Percentiles rank a stretch among this genome's conserved stretches.
These are phyloP conservation scores for Lipomyces kockii DNA, from an alignment of 805 yeast species.

Conservation along the genomic window DNA sequence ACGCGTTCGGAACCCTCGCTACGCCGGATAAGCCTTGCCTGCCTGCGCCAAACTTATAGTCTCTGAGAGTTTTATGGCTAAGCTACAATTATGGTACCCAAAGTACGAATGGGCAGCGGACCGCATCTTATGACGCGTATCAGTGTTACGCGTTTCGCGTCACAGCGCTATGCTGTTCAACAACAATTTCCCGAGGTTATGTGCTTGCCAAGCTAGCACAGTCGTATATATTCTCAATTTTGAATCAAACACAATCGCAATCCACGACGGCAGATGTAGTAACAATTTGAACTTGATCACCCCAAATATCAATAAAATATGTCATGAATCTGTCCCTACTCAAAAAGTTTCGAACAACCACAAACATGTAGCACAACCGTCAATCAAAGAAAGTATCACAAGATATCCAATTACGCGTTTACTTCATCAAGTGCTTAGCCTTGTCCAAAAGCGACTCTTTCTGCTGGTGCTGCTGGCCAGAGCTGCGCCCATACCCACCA, in stretches of 20 bases:
- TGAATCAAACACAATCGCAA: too few relatives aligned
- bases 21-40: neutral
- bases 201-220: too few relatives aligned
- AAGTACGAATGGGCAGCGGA: neutral
- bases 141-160: neutral
- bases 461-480: neutral
- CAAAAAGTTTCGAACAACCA: neutral
- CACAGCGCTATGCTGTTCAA: too few relatives aligned
- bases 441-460: constrained; percentile 3
- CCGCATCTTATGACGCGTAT: too few relatives aligned
- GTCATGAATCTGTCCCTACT: neutral
- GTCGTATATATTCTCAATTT: too few relatives aligned
- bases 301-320: neutral
- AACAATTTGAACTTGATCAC: too few relatives aligned
- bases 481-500: neutral
- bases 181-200: too few relatives aligned
- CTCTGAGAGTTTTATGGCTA: neutral
- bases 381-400: neutral
- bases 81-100: neutral
- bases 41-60: neutral
- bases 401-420: neutral
- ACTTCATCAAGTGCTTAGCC: constrained; percentile 11
- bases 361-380: neutral
- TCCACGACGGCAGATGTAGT: too few relatives aligned
- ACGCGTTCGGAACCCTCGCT: neutral